Conservation (phyloP, 1,284 basidiomycete species). For the Ganoderma leucocontextum region DNA sequence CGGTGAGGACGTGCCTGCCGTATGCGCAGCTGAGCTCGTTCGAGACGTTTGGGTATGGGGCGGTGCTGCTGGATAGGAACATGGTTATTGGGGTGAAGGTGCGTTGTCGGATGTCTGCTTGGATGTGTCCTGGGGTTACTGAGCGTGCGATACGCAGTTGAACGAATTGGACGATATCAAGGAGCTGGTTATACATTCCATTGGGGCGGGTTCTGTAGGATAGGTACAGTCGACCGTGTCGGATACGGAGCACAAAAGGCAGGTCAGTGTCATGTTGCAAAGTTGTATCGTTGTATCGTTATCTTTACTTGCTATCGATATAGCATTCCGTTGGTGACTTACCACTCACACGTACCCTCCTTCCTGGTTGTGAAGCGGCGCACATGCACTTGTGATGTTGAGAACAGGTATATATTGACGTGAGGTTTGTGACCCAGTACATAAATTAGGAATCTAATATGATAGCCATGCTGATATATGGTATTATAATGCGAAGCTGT, state of each 20-base stretch:
- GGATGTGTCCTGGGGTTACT: neutral
- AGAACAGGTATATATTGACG: neutral
- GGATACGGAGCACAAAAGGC: neutral
- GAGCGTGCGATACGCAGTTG: conserved; percentile 16
- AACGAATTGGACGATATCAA: conserved; percentile 30
- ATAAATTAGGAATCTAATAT: conserved; percentile 3
- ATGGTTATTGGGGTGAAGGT: conserved; percentile 33
- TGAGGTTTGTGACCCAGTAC: neutral
- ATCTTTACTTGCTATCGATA: neutral
- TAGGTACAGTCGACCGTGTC: neutral
- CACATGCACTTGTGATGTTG: neutral
- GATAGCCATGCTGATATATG: neutral
- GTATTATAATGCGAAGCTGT: neutral
- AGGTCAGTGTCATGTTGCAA: neutral
- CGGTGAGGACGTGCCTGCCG: conserved; percentile 31
- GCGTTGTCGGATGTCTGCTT: conserved; percentile 10
- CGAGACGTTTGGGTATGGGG: conserved; percentile 32
- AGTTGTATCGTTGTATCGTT: conserved; percentile 3
- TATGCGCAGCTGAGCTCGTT: conserved; percentile 33
- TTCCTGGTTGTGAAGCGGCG: neutral
- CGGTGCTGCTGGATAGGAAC: conserved; percentile 29
- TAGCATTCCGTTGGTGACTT: neutral
- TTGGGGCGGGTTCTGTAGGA: conserved; percentile 11
- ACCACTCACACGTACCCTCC: no score
- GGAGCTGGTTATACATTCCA: conserved; percentile 29